Percentiles rank a stretch among this genome's conserved stretches.
These are phyloP conservation scores for Pisolithus marmoratus DNA, from an alignment of 768 basidiomycete genomes.

Conservation along the genomic window DNA sequence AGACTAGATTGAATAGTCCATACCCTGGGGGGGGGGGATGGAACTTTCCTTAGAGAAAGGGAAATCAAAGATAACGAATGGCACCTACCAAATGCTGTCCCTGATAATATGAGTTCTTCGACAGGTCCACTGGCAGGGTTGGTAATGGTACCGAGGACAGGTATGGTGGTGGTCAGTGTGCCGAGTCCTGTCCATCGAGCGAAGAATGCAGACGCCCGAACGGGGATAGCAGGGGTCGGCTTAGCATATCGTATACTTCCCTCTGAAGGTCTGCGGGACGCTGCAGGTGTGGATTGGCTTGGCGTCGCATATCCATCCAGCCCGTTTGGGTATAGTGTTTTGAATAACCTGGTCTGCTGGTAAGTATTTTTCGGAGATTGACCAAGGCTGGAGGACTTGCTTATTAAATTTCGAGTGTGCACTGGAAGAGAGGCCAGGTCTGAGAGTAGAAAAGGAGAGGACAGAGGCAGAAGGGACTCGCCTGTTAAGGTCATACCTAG, in stretches of 20 bases:
- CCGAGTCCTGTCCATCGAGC: constrained; percentile 31
- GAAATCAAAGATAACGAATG: neutral
- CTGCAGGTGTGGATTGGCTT: constrained; percentile 25
- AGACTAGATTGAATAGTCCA: constrained; percentile 75
- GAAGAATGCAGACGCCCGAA: constrained; percentile 29
- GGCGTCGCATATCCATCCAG: constrained; percentile 41
- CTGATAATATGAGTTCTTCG: constrained; percentile 69
- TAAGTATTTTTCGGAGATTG: neutral
- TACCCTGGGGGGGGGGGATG: constrained; percentile 28
- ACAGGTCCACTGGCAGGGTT: constrained; percentile 45
- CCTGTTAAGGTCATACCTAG: constrained; percentile 52
- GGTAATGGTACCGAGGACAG: constrained; percentile 12
- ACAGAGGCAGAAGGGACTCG: constrained; percentile 17
- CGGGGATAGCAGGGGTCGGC: constrained; percentile 11
- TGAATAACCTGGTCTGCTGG: constrained; percentile 46
- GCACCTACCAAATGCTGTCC: constrained; percentile 66
- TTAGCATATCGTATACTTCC: constrained; percentile 9
- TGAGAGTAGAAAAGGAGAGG: neutral
- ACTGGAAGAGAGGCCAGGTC: constrained; percentile 23
- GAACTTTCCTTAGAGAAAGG: neutral
- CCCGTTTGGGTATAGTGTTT: constrained; percentile 59
- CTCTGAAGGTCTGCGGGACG: constrained; percentile 32
- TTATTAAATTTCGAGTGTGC: constrained; percentile 75
- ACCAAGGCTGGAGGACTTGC: constrained; percentile 29
- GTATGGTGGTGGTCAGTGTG: constrained; percentile 7